Conservation (phyloP, 805 yeast species). For the Schizosaccharomyces lindneri region DNA sequence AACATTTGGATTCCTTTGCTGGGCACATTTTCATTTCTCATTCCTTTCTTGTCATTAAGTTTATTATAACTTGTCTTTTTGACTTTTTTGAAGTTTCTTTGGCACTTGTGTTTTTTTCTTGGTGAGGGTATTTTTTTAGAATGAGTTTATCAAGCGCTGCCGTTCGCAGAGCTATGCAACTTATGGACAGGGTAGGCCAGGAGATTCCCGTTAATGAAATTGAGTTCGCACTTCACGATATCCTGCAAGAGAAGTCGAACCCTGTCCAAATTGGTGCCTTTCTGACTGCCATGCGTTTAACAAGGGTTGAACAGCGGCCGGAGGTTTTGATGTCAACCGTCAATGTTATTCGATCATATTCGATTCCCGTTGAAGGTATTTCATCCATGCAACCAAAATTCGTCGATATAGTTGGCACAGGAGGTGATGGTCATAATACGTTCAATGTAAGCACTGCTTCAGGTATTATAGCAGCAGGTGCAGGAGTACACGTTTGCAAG, state of each 20-base stretch:
- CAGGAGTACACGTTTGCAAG: conserved; percentile 55
- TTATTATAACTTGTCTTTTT: no score
- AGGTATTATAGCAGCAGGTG: conserved; percentile 85
- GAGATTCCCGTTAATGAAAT: not conserved
- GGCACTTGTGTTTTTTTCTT: no score
- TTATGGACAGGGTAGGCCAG: not conserved
- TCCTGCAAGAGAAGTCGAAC: not conserved
- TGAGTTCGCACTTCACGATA: not conserved
- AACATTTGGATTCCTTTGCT: no score
- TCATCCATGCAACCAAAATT: conserved; percentile 11
- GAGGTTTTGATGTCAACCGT: not conserved
- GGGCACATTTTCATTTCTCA: no score
- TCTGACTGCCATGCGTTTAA: not conserved
- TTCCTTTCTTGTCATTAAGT: no score
- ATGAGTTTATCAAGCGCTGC: not conserved
- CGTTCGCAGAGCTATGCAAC: not conserved
- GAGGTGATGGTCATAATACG: conserved; percentile 95
- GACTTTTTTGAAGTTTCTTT: no score
- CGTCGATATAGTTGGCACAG: conserved; percentile 90
- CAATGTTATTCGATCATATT: not conserved
- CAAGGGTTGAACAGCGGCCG: not conserved
- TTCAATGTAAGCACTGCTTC: conserved; percentile 89
- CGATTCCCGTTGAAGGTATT: not conserved
- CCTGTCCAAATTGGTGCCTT: not conserved
- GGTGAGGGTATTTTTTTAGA: not conserved